A percentile compares a stretch with the other conserved stretches of the same genome.
Evolutionary conservation across 768 basidiomycete genomes (phyloP).

Genomic region (Arthromyces matolae): DNA sequence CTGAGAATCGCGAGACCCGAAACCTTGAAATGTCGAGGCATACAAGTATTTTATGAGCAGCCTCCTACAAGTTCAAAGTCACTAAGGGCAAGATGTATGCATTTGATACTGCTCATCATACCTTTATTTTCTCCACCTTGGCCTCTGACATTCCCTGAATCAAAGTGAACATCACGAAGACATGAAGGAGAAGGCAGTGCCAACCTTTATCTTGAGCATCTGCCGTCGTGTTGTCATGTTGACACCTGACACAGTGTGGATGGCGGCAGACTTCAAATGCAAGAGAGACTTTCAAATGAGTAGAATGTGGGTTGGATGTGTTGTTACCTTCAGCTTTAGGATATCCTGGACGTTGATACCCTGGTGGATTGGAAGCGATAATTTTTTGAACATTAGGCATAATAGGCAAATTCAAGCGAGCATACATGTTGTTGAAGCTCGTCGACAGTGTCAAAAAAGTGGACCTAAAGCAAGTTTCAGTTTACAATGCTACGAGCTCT

Average conservation of each 20-base stretch:
- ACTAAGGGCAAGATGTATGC: slow-evolving; percentile 4
- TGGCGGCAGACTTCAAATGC: slow-evolving; percentile 73
- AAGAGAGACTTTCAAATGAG: too few species aligned
- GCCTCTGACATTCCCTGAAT: slow-evolving; percentile 94
- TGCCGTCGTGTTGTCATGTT: slow-evolving; percentile 90
- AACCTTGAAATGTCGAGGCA: not conserved
- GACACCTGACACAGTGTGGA: slow-evolving; percentile 83
- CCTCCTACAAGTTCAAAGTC: slow-evolving; percentile 53
- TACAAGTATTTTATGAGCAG: slow-evolving; percentile 83
- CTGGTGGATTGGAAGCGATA: slow-evolving; percentile 45
- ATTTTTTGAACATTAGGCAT: too few species aligned
- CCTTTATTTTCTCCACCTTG: slow-evolving; percentile 97
- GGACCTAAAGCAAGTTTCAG: slow-evolving; percentile 33
- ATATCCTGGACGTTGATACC: slow-evolving; percentile 97
- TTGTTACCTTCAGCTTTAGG: slow-evolving; percentile 77
- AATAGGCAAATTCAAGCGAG: too few species aligned
- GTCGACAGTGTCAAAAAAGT: slow-evolving; percentile 77
- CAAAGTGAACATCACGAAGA: slow-evolving; percentile 14
- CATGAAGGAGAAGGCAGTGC: slow-evolving; percentile 4
- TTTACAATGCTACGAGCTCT: not conserved
- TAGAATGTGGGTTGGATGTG: slow-evolving; percentile 5
- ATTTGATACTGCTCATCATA: slow-evolving; percentile 14
- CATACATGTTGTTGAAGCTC: slow-evolving; percentile 77
- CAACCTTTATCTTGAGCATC: slow-evolving; percentile 89
- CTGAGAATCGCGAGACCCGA: not conserved